A percentile compares a stretch with the other conserved stretches of the same genome.
These are phyloP conservation scores for Helianthus annuus DNA, from an alignment of 129 eudicot species.

Conservation along the genomic window HanXRQr2.0-SUNRISE NC_035442.2:165952533-165953032, in stretches of 20 bases:
- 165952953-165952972: constrained; percentile 10
- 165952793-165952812: neutral
- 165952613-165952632: too few relatives aligned
- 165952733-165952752: neutral
- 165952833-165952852: neutral
- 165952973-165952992: neutral
- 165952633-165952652: too few relatives aligned
- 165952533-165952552: too few relatives aligned
- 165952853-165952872: neutral
- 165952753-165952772: neutral
- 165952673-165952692: neutral
- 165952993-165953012: neutral
- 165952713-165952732: neutral
- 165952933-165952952: neutral
- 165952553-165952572: too few relatives aligned
- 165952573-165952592: too few relatives aligned
- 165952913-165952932: neutral
- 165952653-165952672: neutral
- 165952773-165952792: neutral
- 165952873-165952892: neutral
- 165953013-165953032: too few relatives aligned
- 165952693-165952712: neutral
- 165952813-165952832: neutral
- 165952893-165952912: constrained; percentile 17
- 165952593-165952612: too few relatives aligned